Evolutionary conservation across 768 basidiomycete species (phyloP).

Genomic region (Trametes cubensis): DNA sequence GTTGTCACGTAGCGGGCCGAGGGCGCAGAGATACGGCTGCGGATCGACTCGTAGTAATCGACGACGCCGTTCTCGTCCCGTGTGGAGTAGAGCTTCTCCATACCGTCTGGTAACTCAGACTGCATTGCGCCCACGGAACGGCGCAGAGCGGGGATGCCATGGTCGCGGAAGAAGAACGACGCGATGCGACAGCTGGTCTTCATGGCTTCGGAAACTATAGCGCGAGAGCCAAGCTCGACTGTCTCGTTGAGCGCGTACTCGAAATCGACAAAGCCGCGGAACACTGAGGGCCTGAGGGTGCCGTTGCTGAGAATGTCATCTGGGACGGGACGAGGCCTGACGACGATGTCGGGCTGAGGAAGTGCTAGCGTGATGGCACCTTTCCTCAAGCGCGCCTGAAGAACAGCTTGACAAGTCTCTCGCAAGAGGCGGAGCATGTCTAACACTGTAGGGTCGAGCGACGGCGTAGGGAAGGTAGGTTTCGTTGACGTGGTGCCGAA

Average conservation of each 20-base stretch:
- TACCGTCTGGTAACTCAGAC: slow-evolving; percentile 34
- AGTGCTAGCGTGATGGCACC: slow-evolving; percentile 32
- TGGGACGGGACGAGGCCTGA: slow-evolving; percentile 35
- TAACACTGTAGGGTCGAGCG: slow-evolving; percentile 4
- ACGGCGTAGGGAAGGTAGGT: too few relatives aligned
- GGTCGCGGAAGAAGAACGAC: slow-evolving; percentile 68
- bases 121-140: slow-evolving; percentile 45
- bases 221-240: slow-evolving; percentile 46
- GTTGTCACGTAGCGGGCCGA: slow-evolving; percentile 49
- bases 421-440: slow-evolving; percentile 38
- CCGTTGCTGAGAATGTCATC: slow-evolving; percentile 1
- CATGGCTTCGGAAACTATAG: slow-evolving; percentile 79
- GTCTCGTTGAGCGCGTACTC: slow-evolving; percentile 46
- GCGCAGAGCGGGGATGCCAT: slow-evolving; percentile 63
- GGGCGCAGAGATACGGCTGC: slow-evolving; percentile 38
- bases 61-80: slow-evolving; percentile 53
- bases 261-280: slow-evolving; percentile 52
- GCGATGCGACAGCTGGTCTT: slow-evolving; percentile 76
- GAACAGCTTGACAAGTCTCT: slow-evolving; percentile 27
- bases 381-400: slow-evolving; percentile 15
- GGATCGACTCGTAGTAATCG: slow-evolving; percentile 39
- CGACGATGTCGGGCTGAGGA: slow-evolving; percentile 33
- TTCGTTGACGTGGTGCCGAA: slow-evolving; percentile 33
- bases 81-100: slow-evolving; percentile 50
- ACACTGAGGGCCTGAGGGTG: slow-evolving; percentile 8